Evolutionary conservation across 192 early-diverging fungal genomes (phyloP), one percentile per base, ranked within the genome.

Genomic region (Endogone sp.): DNA sequence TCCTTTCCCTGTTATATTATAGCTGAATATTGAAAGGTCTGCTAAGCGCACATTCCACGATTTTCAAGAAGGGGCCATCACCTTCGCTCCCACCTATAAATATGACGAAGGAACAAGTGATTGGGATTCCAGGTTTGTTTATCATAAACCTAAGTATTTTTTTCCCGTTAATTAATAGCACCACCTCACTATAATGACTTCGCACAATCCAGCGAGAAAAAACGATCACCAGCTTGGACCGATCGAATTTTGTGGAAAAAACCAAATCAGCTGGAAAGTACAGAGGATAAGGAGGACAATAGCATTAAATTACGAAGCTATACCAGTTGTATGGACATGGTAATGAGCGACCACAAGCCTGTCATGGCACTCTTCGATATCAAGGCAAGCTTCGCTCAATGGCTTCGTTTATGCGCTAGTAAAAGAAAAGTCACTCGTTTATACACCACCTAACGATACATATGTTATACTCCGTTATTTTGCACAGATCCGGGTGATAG

Each of bases 41-140:
- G 79, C 85, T 30, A 81, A 82, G 31, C 84, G 88, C 66, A 89
- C 91, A 2, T 97, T 99, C 75, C 77, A 71, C n/a, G 91, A 87
- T 28, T 99, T 96, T 70, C 79, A 93, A 16, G 97, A 99, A 73
- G 88, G 84, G 2, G 60, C 75, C 0, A 88, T 99, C 32, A 70
- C 44, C 0, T 99, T 99, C 79, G 71, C 74, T 6, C 97, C 97
- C 0, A 96, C 95, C 0, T 99, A 96, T 84, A 98, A 98, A 75
- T 97, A 88, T 67, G 90, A 96, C 63, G 76, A 92, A 58, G 95
- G 95, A 0, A 96, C 92, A 0, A 78, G 74, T 57, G 78, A 68
- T 9, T 98, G 89, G 72, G 96, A 99, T 72, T 86, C 89, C 1
- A 91, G 88, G 84, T 89, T 77, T 64, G 37, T 49, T 73, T 31